Percentiles rank a stretch among this genome's conserved stretches.
phyloP scores from a whole-genome alignment of 768 basidiomycete species.

The Rhizopogon vinicolor region DNA sequence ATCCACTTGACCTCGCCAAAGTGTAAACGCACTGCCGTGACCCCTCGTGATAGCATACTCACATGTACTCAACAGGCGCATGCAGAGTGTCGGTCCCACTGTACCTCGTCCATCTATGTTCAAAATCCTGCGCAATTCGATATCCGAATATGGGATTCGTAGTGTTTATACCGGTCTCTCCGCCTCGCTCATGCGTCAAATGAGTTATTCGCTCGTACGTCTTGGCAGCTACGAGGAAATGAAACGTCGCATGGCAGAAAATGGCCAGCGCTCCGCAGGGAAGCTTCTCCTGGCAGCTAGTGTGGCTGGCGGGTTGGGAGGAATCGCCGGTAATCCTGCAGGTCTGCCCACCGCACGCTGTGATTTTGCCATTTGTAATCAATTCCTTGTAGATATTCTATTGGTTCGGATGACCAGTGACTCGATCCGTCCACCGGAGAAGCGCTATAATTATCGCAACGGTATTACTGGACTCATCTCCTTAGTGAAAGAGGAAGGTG shows the following conservation, averaged over 20 bases:
- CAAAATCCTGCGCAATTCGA: constrained; percentile 56
- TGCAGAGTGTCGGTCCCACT: constrained; percentile 65
- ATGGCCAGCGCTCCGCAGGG: constrained; percentile 46
- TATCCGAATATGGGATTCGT: constrained; percentile 62
- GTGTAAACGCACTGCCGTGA: constrained; percentile 43
- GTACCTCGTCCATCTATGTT: constrained; percentile 60
- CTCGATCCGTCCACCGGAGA: constrained; percentile 64
- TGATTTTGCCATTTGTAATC: neutral
- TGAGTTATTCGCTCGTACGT: constrained; percentile 87
- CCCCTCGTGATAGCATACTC: constrained; percentile 1
- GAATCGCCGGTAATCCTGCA: constrained; percentile 82
- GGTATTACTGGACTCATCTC: constrained; percentile 67
- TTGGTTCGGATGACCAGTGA: constrained; percentile 90
- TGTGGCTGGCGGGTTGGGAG: constrained; percentile 76
- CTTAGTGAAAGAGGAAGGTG: constrained; percentile 66
- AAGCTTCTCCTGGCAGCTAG: constrained; percentile 60
- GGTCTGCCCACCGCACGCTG: constrained; percentile 29
- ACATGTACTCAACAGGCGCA: constrained; percentile 44
- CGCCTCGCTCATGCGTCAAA: constrained; percentile 82
- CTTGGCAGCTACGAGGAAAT: constrained; percentile 79
- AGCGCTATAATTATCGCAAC: constrained; percentile 75
- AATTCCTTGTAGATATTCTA: constrained; percentile 50
- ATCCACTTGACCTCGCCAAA: constrained; percentile 84
- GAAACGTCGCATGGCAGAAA: constrained; percentile 50
- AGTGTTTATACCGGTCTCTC: constrained; percentile 80